These are phyloP conservation scores for Phragmites australis DNA, from an alignment of 176 grass and related monocot species.

Conservation along the genomic window DNA sequence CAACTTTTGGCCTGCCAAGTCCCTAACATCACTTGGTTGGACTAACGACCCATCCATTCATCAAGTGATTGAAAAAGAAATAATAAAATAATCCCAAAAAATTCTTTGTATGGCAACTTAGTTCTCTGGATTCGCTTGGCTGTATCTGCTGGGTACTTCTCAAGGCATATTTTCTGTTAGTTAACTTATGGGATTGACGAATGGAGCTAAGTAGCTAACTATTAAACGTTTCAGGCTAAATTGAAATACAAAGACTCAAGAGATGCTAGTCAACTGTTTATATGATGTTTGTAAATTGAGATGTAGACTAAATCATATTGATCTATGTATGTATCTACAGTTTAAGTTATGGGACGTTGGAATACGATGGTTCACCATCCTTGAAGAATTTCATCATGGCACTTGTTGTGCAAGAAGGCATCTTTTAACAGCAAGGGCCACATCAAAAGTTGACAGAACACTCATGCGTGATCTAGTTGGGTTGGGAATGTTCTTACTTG, in stretches of 20 bases:
- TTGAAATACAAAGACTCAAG: not conserved
- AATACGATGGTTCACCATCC: constrained; percentile 1
- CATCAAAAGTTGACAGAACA: constrained; percentile 23
- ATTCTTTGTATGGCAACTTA: not conserved
- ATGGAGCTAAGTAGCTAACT: constrained; percentile 7
- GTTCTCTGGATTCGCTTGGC: not conserved
- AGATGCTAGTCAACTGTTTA: not conserved
- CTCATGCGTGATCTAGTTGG: not conserved
- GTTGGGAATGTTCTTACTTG: not conserved
- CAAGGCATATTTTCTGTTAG: not conserved
- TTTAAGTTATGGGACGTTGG: constrained; percentile 7
- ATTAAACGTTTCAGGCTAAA: not conserved
- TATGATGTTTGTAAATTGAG: constrained; percentile 3
- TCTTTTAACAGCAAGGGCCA: constrained; percentile 10
- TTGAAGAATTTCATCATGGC: constrained; percentile 37
- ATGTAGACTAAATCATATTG: not conserved
- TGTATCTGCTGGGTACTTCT: not conserved
- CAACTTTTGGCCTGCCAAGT: not conserved
- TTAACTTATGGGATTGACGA: not conserved
- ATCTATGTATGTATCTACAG: not conserved
- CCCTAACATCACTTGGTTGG: not conserved
- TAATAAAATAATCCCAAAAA: not conserved
- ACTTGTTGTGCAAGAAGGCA: not conserved
- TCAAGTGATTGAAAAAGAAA: not conserved
- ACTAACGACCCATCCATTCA: not conserved